A percentile compares a stretch with the other conserved stretches of the same genome.
Conservation (phyloP, 2,329 filamentous ascomycete species). For the Aureobasidium vineae region DNA sequence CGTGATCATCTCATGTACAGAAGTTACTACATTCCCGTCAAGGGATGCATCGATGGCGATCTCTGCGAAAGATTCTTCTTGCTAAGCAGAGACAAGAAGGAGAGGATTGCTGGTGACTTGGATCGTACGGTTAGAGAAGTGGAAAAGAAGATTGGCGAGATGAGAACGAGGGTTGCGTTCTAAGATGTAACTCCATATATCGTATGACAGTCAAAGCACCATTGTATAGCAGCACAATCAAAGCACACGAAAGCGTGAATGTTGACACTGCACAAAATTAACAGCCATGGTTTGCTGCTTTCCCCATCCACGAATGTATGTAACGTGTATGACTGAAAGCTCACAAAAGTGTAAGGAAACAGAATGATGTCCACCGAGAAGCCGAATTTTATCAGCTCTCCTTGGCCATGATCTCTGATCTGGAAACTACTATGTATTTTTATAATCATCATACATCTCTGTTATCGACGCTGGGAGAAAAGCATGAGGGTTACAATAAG, state of each 20-base stretch:
- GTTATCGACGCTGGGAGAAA: too few relatives aligned
- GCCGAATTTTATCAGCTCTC: too few relatives aligned
- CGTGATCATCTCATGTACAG: constrained; percentile 95
- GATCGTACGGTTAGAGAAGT: constrained; percentile 90
- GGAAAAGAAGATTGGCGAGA: constrained; percentile 75
- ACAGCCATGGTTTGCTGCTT: too few relatives aligned
- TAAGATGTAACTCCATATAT: constrained; percentile 28
- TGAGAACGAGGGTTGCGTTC: constrained; percentile 42
- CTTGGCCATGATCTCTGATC: too few relatives aligned
- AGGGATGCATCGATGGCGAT: constrained; percentile 95
- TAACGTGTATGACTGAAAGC: too few relatives aligned
- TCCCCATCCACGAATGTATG: too few relatives aligned
- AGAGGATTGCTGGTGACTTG: constrained; percentile 89
- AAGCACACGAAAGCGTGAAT: neutral
- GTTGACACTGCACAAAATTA: too few relatives aligned
- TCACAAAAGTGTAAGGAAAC: too few relatives aligned
- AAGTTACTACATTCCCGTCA: constrained; percentile 93
- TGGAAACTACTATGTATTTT: too few relatives aligned
- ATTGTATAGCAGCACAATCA: neutral
- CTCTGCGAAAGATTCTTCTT: constrained; percentile 88
- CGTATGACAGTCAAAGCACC: neutral
- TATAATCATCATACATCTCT: too few relatives aligned
- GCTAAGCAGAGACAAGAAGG: constrained; percentile 83
- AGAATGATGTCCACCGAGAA: too few relatives aligned
- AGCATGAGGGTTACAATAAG: too few relatives aligned